Evolutionary conservation across 371 early-diverging fungal species (phyloP), one percentile per base, ranked within the genome.

Genomic region (Mortierella sp.): DNA sequence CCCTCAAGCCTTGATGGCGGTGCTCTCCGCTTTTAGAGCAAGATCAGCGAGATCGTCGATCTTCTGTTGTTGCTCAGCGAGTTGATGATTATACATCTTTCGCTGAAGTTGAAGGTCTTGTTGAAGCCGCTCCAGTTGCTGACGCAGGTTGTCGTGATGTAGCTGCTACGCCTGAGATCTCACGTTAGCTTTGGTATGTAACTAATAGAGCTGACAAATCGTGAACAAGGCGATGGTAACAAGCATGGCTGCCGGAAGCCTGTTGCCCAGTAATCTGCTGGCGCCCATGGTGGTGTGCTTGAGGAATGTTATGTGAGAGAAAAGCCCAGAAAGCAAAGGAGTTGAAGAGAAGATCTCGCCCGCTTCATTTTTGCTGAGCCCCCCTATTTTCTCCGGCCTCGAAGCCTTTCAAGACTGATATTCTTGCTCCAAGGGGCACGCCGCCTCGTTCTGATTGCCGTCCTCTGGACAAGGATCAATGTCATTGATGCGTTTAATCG

Each of bases 241-340:
- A 30, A 46, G 28, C 12, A 48, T 27, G 2, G 48, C 58, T 31
- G 45, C 24, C 1, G 45, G 26, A 3, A 61, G 30, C 39, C 38
- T 61, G 54, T 53, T 46, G 1, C 38, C 48, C 8, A 47, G 47
- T 23, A 42, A 2, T 31, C 14, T 81, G 82, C 6, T 43, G 4
- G 54, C 54, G 12, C 39, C 38, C 54, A 54, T 54, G 4, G 41
- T 54, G 30, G 31, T 13, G 49, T 12, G n/a, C n/a, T n/a, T 46
- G 46, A 46, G 46, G 2, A 46, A 46, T 46, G n/a, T n/a, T n/a
- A n/a, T n/a, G n/a, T n/a, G n/a, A n/a, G n/a, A n/a, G n/a, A n/a
- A n/a, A n/a, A n/a, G n/a, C n/a, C n/a, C n/a, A n/a, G n/a, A n/a
- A n/a, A n/a, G n/a, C n/a, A n/a, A n/a, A n/a, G n/a, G n/a, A n/a